Evolutionary conservation across 768 basidiomycete species (phyloP), one percentile per base, ranked within the genome.

Genomic region (Mycena venus): DNA sequence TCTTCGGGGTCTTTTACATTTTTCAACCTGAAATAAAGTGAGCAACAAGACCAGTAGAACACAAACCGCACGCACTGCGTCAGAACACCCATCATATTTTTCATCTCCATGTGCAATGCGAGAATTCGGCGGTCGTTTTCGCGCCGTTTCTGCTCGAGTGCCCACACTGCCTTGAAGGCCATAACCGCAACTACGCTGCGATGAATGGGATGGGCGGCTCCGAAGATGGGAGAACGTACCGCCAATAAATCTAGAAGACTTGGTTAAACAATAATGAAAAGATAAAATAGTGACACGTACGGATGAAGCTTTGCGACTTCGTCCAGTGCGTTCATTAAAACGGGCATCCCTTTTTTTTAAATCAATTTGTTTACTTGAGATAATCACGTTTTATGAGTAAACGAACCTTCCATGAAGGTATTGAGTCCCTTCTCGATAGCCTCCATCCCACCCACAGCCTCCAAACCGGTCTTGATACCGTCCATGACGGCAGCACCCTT

Each of bases 51-150:
- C 32, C 29, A 11, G 17, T 23, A 3, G 27, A 25, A 17, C 36
- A 19, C 11, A 19, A 12, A 23, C 0, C 27, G 19, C 17, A 64
- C 84, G 7, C 55, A 86, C 86, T 84, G 83, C 0, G 82, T 58
- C 12, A 86, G 74, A 17, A 79, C 79, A 14, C 68, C 64, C 82
- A 87, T 84, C 85, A 85, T 86, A 29, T 87, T 83, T 51, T 75
- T 80, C 86, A 87, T 87, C 68, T 83, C 81, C 15, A 81, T 78
- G 75, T 84, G 81, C n/a, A 88, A 75, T 0, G 80, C 68, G 4
- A 82, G 74, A 17, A 88, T 81, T 66, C 82, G 84, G 68, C 80
- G 81, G 66, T 88, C 85, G 47, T 88, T 87, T 6, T 85, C 84
- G 7, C 83, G 79, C 4, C 86, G 80, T 42, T 83, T 85, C 63